These are phyloP conservation scores for Monosporascus cannonballus DNA, from an alignment of 2,329 filamentous ascomycete genomes.

Conservation along the genomic window DNA sequence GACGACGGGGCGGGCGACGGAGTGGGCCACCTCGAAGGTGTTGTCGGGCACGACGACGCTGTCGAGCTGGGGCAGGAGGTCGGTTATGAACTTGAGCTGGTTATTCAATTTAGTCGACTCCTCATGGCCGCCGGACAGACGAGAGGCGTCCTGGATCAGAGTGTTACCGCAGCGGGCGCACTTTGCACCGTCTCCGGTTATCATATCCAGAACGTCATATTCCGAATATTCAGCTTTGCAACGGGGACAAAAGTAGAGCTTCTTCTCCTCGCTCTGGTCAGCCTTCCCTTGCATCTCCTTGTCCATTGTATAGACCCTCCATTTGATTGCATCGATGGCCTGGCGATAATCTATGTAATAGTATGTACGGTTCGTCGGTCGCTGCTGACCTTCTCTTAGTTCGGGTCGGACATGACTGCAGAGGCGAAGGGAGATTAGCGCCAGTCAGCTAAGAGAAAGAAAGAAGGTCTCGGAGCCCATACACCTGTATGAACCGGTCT, in stretches of 20 bases:
- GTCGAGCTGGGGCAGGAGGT: constrained; percentile 71
- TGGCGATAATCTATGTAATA: constrained; percentile 96
- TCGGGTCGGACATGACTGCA: constrained; percentile 67
- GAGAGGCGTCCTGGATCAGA: constrained; percentile 60
- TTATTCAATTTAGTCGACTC: constrained; percentile 69
- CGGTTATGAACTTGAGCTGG: constrained; percentile 73
- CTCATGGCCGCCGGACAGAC: constrained; percentile 64
- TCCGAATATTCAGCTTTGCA: constrained; percentile 85
- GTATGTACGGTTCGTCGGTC: constrained; percentile 82
- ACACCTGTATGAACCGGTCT: constrained; percentile 79
- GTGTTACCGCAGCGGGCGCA: constrained; percentile 71
- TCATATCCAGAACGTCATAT: constrained; percentile 79
- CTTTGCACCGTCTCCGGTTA: constrained; percentile 65
- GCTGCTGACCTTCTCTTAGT: constrained; percentile 71
- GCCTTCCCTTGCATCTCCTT: constrained; percentile 82
- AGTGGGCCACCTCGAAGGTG: constrained; percentile 64
- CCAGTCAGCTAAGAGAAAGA: not conserved
- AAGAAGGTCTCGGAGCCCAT: constrained; percentile 28
- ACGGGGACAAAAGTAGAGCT: constrained; percentile 79
- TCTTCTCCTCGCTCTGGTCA: constrained; percentile 75
- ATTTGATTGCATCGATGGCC: constrained; percentile 95
- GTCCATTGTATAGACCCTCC: constrained; percentile 80
- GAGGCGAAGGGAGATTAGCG: constrained; percentile 3
- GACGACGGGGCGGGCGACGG: constrained; percentile 56
- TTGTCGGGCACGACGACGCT: constrained; percentile 67